Conservation (phyloP, 148 eudicot genomes). For the Vaccinium myrtillus region DNA sequence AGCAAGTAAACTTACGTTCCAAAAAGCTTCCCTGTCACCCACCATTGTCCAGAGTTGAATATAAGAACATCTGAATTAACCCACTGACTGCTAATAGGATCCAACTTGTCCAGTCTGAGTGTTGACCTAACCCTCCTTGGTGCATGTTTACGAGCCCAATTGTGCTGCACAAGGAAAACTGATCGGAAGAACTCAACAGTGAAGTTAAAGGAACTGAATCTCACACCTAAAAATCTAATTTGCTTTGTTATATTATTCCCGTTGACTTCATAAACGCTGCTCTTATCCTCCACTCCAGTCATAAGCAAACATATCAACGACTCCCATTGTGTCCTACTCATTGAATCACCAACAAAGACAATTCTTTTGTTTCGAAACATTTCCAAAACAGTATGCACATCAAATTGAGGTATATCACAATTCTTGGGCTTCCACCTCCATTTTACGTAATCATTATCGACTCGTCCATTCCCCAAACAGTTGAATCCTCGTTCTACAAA, state of each 20-base stretch:
- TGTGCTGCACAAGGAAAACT: constrained; percentile 62
- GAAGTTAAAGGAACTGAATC: constrained; percentile 63
- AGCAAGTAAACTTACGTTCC: constrained; percentile 58
- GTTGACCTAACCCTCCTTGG: constrained; percentile 77
- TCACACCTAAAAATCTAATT: constrained; percentile 68
- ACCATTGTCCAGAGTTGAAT: constrained; percentile 96
- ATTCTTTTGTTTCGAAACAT: constrained; percentile 68
- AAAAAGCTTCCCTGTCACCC: constrained; percentile 85
- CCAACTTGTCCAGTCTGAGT: constrained; percentile 72
- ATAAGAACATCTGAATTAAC: constrained; percentile 71
- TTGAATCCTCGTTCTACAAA: constrained; percentile 75
- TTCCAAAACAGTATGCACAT: constrained; percentile 42
- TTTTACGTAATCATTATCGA: constrained; percentile 54
- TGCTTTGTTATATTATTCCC: constrained; percentile 68
- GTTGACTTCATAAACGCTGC: constrained; percentile 73
- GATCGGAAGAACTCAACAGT: constrained; percentile 85
- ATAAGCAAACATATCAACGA: constrained; percentile 90
- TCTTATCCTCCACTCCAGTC: constrained; percentile 76
- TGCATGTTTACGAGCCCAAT: constrained; percentile 49
- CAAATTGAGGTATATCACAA: constrained; percentile 67
- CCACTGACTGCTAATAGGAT: constrained; percentile 67
- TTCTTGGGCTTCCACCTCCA: constrained; percentile 92
- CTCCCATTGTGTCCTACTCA: constrained; percentile 97
- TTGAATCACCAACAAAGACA: constrained; percentile 92
- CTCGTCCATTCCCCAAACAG: constrained; percentile 82